Percentiles rank a stretch among this genome's conserved stretches.
phyloP scores from a whole-genome alignment of 116 monocot genomes.

The Cymodocea nodosa region DNA sequence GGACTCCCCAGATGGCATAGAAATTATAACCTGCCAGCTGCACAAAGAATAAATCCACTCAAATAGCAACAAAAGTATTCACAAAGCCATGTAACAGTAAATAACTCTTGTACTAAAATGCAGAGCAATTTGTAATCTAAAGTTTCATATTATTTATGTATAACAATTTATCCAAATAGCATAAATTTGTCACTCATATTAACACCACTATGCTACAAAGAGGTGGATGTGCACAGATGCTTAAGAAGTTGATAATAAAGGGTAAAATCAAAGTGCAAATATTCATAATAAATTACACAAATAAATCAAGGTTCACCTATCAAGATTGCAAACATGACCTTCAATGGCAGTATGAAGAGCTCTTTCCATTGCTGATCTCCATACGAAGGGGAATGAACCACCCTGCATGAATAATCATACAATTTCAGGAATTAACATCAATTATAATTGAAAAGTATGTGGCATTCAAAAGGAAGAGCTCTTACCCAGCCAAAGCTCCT shows the following conservation, averaged over 20 bases:
- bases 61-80: neutral
- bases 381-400: constrained; percentile 81
- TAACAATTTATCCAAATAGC: too few relatives aligned
- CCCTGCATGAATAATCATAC: constrained; percentile 31
- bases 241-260: constrained; percentile 1
- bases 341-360: constrained; percentile 47
- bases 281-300: neutral
- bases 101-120: too few relatives aligned
- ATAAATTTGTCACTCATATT: too few relatives aligned
- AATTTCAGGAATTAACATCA: neutral
- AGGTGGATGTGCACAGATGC: too few relatives aligned
- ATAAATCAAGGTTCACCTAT: constrained; percentile 44
- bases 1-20: constrained; percentile 41
- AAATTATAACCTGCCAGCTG: constrained; percentile 78
- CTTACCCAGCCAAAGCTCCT: constrained; percentile 94
- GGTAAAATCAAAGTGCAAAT: neutral
- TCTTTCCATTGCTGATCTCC: constrained; percentile 67
- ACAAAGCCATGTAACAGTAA: too few relatives aligned
- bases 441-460: neutral
- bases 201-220: too few relatives aligned
- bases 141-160: too few relatives aligned
- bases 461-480: constrained; percentile 1
- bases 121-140: too few relatives aligned
- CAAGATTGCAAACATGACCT: constrained; percentile 49
- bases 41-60: constrained; percentile 9